These are phyloP conservation scores for Cyberlindnera xishuangbannaensis DNA, from an alignment of 805 yeast species.

Conservation along the genomic window DNA sequence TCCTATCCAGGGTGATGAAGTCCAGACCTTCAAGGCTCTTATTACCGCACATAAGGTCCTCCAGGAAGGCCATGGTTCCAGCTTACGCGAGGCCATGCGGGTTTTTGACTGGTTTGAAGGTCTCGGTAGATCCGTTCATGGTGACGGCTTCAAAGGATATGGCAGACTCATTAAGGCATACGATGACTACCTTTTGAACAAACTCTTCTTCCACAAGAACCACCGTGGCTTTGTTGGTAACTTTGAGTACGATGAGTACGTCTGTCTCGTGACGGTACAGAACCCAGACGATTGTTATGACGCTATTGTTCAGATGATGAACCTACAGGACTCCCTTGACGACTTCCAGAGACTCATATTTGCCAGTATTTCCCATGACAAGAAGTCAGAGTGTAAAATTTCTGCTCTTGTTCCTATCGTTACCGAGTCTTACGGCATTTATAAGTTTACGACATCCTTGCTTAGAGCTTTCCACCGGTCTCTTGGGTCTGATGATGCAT, in stretches of 20 bases:
- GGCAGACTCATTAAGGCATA: conserved; percentile 75
- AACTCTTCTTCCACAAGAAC: conserved; percentile 73
- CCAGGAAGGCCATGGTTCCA: conserved; percentile 96
- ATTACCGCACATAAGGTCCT: conserved; percentile 83
- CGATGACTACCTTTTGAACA: conserved; percentile 59
- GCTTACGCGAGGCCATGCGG: conserved; percentile 71
- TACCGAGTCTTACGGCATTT: conserved; percentile 88
- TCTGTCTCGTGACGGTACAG: conserved; percentile 77
- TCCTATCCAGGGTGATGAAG: conserved; percentile 76
- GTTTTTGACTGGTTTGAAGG: conserved; percentile 76
- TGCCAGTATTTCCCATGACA: conserved; percentile 58
- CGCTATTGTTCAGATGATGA: conserved; percentile 78
- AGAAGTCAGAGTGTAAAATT: conserved; percentile 66
- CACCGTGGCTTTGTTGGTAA: conserved; percentile 93
- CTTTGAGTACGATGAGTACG: conserved; percentile 93
- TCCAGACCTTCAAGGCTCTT: conserved; percentile 80
- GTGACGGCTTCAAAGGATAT: conserved; percentile 45
- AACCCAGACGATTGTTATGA: conserved; percentile 97
- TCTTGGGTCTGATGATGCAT: conserved; percentile 67
- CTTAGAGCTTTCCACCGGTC: conserved; percentile 77
- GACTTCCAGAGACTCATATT: conserved; percentile 72
- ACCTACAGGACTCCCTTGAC: conserved; percentile 77
- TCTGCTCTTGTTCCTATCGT: conserved; percentile 87
- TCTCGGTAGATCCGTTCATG: conserved; percentile 48
- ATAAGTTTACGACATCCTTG: conserved; percentile 86